phyloP scores from a whole-genome alignment of 2,329 filamentous ascomycete genomes.

The Ophiostoma australiae region DNA sequence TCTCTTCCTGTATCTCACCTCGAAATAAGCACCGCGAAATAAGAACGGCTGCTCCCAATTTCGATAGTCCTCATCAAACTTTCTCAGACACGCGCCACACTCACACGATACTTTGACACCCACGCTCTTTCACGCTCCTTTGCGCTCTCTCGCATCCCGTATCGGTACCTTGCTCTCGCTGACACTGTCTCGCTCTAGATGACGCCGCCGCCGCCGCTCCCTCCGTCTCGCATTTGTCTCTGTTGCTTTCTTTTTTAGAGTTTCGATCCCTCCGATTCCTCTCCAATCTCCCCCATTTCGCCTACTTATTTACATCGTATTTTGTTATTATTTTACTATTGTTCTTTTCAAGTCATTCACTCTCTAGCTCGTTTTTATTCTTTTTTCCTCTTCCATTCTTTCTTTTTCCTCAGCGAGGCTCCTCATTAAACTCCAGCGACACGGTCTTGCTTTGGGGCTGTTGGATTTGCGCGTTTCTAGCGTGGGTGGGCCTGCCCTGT shows the following conservation, averaged over 20 bases:
- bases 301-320: neutral
- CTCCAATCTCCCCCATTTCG: neutral
- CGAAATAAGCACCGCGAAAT: conserved; percentile 3
- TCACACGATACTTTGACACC: neutral
- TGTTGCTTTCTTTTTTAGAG: conserved; percentile 14
- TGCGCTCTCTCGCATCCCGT: neutral
- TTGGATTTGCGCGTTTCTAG: conserved; percentile 18
- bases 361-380: neutral
- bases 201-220: neutral
- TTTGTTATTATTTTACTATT: neutral
- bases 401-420: conserved; percentile 20
- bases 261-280: neutral
- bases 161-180: neutral
- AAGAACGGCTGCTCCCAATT: conserved; percentile 17
- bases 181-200: conserved; percentile 12
- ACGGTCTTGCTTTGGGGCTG: conserved; percentile 2
- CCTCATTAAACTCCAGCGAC: conserved; percentile 19
- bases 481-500: conserved; percentile 18
- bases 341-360: neutral
- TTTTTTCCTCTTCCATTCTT: conserved; percentile 8
- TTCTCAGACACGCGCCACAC: neutral
- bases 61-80: conserved; percentile 17
- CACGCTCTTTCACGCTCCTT: neutral
- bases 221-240: conserved; percentile 10
- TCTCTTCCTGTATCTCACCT: neutral